Conservation (phyloP, 345 rosid genomes). For the Ricinus communis region DNA sequence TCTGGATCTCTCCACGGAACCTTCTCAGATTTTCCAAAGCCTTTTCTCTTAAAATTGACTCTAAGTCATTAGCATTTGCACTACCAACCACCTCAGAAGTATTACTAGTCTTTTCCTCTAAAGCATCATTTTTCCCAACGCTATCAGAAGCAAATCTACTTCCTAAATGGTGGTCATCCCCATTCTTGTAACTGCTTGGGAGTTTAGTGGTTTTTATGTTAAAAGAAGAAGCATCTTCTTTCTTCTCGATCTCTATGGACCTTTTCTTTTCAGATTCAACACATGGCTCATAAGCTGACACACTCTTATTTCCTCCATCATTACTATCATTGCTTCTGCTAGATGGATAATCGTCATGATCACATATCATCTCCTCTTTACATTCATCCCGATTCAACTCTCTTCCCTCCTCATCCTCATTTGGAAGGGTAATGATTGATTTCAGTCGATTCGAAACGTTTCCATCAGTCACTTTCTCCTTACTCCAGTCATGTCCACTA, state of each 20-base stretch:
- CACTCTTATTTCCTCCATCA: constrained; percentile 38
- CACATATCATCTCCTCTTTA: constrained; percentile 49
- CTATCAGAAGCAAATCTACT: constrained; percentile 26
- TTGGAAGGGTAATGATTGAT: constrained; percentile 52
- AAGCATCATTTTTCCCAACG: constrained; percentile 17
- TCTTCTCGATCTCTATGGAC: constrained; percentile 31
- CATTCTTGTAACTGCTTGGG: constrained; percentile 19
- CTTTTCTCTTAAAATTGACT: constrained; percentile 60
- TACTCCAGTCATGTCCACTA: constrained; percentile 23
- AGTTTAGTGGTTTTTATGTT: constrained; percentile 17
- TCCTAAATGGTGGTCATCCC: constrained; percentile 14
- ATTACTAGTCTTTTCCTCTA: constrained; percentile 27
- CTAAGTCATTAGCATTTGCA: constrained; percentile 47
- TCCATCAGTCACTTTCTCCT: constrained; percentile 36
- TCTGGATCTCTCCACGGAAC: constrained; percentile 46
- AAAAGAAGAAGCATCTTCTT: constrained; percentile 32
- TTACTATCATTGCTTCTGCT: constrained; percentile 49
- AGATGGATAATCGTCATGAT: constrained; percentile 57
- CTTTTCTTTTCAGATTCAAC: constrained; percentile 24
- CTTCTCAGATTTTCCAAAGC: constrained; percentile 76
- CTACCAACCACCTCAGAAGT: constrained; percentile 23
- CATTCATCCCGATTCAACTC: constrained; percentile 32
- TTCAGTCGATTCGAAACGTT: constrained; percentile 45
- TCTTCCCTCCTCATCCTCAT: constrained; percentile 27
- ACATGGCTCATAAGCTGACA: constrained; percentile 22